Base-by-base conservation (phyloP, 2,329 filamentous ascomycete genomes). In the Aplosporella prunicola region DNA sequence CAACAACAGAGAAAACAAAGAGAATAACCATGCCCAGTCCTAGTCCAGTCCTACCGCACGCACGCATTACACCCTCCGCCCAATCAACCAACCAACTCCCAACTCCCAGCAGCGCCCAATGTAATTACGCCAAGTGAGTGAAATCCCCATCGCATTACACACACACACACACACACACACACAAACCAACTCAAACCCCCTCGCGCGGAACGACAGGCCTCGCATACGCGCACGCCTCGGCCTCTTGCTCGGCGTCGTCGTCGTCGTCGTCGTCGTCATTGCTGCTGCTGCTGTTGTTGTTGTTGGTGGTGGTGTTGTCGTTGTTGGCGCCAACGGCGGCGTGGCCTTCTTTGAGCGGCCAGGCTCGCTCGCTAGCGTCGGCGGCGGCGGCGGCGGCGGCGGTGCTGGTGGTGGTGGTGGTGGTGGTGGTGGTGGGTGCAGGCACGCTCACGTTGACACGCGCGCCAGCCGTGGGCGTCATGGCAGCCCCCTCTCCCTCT, bases 151-250 rank as follows among this genome's bases (percentile, higher is more conserved):
- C n/a, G n/a, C n/a, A n/a, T n/a, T n/a, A n/a, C n/a, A n/a, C n/a
- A n/a, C n/a, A n/a, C n/a, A n/a, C n/a, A n/a, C n/a, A n/a, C n/a
- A n/a, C n/a, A n/a, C n/a, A n/a, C n/a, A n/a, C n/a, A n/a, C n/a
- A n/a, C 27, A 5, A 32, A 11, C 17, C 10, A 49, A 37, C 52
- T 63, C 49, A 74, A 32, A 75, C 63, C 44, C 61, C 61, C 49
- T 74, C 68, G 31, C 61, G 49, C 32, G 64, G 56, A 51, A 61
- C 57, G 26, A 69, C 67, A 4, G 68, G 62, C 36, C 45, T 63
- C 45, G 34, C 54, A 42, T 51, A 56, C 53, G 47, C 59, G 14
- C 66, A 42, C 67, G 64, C 44, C 66, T 68, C 35, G 56, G 58
- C 46, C 58, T 55, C 39, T 48, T 36, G 45, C 50, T 57, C 47